Evolutionary conservation across 106 monocot genomes (phyloP), one percentile per base, ranked within the genome.

Genomic region (Hemerocallis citrina): DNA sequence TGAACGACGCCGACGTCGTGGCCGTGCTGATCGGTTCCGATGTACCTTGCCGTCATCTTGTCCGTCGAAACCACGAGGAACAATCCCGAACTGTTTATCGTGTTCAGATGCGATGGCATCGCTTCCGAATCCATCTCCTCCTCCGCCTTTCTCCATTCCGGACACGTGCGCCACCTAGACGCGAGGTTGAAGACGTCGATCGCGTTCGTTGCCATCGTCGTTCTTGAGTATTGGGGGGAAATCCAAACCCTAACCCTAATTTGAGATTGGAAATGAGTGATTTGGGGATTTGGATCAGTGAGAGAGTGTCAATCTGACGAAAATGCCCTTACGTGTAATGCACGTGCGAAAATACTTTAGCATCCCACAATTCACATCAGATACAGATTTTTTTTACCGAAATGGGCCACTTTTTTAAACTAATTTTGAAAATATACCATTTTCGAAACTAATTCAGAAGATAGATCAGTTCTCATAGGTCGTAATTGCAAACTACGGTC

Each of bases 1-100:
- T 89, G 93, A 35, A 85, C 85, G 40, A 49, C 68, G 3, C 89
- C 88, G 33, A 88, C 88, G 46, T 93, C 89, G 28, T 82, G 77
- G 16, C 74, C 79, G 64, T 85, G 85, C 37, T 79, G 77, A 10
- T 65, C 50, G 55, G 6, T 41, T 7, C 80, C 59, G 7, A 40
- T 23, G 68, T 85, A 85, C 40, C 59, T 67, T 34, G 80, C 93
- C 39, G 88, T 85, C 67, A 93, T 71, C 77, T 77, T 85, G 74
- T 93, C 85, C 10, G 15, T 41, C 1, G 15, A 41, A 41, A 41
- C 11, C 10, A 41, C 41, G 8, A 41, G 15, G 41, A 41, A n/a
- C n/a, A n/a, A n/a, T n/a, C n/a, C n/a, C n/a, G n/a, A n/a, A n/a
- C n/a, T n/a, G n/a, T n/a, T n/a, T n/a, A n/a, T n/a, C n/a, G n/a